Evolutionary conservation across 2,329 filamentous ascomycete genomes (phyloP).

Genomic region (Torrubiella hemipterigena): DNA sequence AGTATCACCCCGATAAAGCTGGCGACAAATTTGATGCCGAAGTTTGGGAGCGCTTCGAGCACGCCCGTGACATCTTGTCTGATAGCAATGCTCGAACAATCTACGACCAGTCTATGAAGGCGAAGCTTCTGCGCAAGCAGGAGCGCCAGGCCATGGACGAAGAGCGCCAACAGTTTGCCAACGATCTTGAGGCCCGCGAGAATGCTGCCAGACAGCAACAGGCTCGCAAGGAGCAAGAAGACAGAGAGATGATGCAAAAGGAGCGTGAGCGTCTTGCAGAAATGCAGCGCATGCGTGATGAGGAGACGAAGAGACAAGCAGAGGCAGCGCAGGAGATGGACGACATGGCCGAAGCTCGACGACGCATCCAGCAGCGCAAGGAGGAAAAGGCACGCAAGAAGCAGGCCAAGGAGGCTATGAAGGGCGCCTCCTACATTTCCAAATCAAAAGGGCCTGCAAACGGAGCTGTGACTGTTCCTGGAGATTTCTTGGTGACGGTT

Average conservation of each 20-base stretch:
- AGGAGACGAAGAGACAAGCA: slow-evolving; percentile 21
- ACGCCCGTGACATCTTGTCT: slow-evolving; percentile 73
- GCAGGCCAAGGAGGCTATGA: slow-evolving; percentile 23
- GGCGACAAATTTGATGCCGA: slow-evolving; percentile 61
- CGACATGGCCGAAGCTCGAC: slow-evolving; percentile 22
- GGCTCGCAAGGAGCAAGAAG: slow-evolving; percentile 29
- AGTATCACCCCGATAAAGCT: slow-evolving; percentile 90
- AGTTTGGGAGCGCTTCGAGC: slow-evolving; percentile 76
- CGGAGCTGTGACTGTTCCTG: slow-evolving; percentile 21
- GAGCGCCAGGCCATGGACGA: slow-evolving; percentile 65
- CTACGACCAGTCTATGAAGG: slow-evolving; percentile 68
- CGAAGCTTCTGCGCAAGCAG: slow-evolving; percentile 55
- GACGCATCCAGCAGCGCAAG: slow-evolving; percentile 25
- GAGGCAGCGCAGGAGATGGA: slow-evolving; percentile 26
- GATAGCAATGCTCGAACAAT: slow-evolving; percentile 57
- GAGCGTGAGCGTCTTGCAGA: slow-evolving; percentile 25
- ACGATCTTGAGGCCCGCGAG: slow-evolving; percentile 75
- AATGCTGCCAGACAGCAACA: slow-evolving; percentile 49
- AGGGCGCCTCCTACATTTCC: slow-evolving; percentile 11
- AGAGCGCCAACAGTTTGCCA: slow-evolving; percentile 63
- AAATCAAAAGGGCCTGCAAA: slow-evolving; percentile 17
- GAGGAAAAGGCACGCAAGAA: slow-evolving; percentile 26
- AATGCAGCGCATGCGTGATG: slow-evolving; percentile 22
- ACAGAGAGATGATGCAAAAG: slow-evolving; percentile 21
- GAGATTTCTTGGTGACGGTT: slow-evolving; percentile 19